Evolutionary conservation across 2,329 filamentous ascomycete genomes (phyloP), one percentile per base, ranked within the genome.

Genomic region (Cladosporium colombiae): DNA sequence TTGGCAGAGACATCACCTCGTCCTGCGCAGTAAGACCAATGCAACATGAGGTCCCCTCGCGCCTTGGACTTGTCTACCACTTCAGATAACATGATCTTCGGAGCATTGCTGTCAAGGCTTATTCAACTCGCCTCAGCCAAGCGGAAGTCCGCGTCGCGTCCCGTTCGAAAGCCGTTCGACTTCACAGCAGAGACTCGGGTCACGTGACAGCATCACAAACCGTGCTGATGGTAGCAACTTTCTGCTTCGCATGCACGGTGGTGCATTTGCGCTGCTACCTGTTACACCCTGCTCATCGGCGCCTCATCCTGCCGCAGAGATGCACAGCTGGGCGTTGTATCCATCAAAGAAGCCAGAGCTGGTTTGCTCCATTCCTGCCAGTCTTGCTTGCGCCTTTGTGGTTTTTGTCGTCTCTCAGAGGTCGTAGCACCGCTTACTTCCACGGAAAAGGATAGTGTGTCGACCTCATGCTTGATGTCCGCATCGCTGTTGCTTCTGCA

Each of bases 1-100:
- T 57, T 57, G 55, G 55, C 55, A 57, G 18, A 23, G 13, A 57
- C 55, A n/a, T 57, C 55, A 57, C 55, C 55, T 57, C 55, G 10
- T 25, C 5, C n/a, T 13, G 31, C 21, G 18, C 55, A 27, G 23
- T 21, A 40, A 57, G 55, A 21, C 18, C 33, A 23, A 10, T 8
- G 8, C 55, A n/a, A 57, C 33, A 27, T 23, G 23, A 57, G 55
- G 33, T 16, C 33, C 11, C 33, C 55, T 40, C 18, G 23, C 55
- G 29, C 37, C 10, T 14, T 18, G 33, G 33, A n/a, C 21, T 2
- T 57, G n/a, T 40, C 33, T 16, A 35, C 31, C 23, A 33, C 21
- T 25, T 16, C 8, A 11, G 7, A 25, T 3, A 33, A 37, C 55
- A 40, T 18, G 13, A 2, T 40, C 7, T 33, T 27, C 4, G 2